Base-by-base conservation (phyloP, 805 yeast species). In the Priceomyces melissophilus region DNA sequence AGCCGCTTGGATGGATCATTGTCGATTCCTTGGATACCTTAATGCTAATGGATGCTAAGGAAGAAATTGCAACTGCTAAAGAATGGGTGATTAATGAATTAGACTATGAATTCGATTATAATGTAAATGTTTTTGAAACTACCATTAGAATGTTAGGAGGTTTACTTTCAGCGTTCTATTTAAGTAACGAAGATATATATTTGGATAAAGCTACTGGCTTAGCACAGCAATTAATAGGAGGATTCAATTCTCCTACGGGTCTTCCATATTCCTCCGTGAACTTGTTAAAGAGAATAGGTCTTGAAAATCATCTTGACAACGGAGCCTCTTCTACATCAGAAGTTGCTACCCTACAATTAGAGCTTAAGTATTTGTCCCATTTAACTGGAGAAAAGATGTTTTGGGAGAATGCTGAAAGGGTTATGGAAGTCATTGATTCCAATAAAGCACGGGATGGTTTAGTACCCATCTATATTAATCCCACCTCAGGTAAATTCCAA, bases 71-170 rank as follows among this genome's bases (percentile, higher is more conserved):
- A 29, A 71, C 76, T 23, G 90, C 95, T 4, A 75, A 79, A 45
- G 57, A 76, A 4, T 90, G 96, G 96, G 84, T 90, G 37, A 71
- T 75, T 36, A 65, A 81, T 41, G 87, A 79, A 38, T 69, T 90
- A 48, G 72, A 71, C 39, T 89, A 87, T 57, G 78, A 81, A 50
- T 78, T 86, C 50, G 85, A 87, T 57, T 78, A 81, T 45, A 76
- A 76, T 28, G 93, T 87, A 32, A 88, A 84, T 56, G 82, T 88
- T 4, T 90, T 90, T 62, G 97, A 89, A 58, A 88, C 96, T n/a
- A 87, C 97, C 4, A 89, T 87, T 48, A 74, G 96, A 57, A 87
- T 90, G 95, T 67, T 90, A 17, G 97, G 97, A 33, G 97, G 97
- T 0, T 69, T 90, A n/a, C 65, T 90, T 37, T 83, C 96, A 2